Evolutionary conservation across 2,329 filamentous ascomycete species (phyloP).

Genomic region (Mycosphaerella sp.): DNA sequence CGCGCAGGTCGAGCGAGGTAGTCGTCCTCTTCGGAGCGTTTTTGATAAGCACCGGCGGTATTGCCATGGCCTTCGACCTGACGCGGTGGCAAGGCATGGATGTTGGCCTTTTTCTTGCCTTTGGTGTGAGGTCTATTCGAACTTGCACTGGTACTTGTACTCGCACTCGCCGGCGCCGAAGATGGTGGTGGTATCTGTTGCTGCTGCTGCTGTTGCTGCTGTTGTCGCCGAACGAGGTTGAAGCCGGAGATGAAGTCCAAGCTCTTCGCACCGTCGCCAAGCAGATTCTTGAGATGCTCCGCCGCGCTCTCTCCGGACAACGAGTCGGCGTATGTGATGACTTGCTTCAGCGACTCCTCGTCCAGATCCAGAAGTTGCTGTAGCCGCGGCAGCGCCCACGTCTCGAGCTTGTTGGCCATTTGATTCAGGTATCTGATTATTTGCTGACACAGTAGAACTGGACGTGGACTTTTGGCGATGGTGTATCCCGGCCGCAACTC

Average conservation of each 20-base stretch:
- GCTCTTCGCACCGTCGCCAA: constrained; percentile 75
- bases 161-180: no score
- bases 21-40: constrained; percentile 67
- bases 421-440: no score
- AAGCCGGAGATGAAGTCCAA: constrained; percentile 66
- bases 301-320: constrained; percentile 71
- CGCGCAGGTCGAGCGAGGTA: constrained; percentile 57
- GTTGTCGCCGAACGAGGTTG: constrained; percentile 56
- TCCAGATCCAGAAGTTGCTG: constrained; percentile 76
- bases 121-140: constrained; percentile 28
- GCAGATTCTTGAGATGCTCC: constrained; percentile 77
- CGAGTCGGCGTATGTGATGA: constrained; percentile 72
- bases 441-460: no score
- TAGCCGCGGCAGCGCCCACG: constrained; percentile 64
- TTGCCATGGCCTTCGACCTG: constrained; percentile 56
- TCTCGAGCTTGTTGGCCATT: constrained; percentile 27
- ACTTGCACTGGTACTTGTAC: constrained; percentile 2
- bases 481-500: no score
- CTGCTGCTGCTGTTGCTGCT: constrained; percentile 25
- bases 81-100: constrained; percentile 35
- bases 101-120: constrained; percentile 42
- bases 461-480: no score
- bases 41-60: constrained; percentile 64
- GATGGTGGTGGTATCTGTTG: constrained; percentile 14
- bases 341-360: constrained; percentile 73